Conservation (phyloP, 164 flowering plant species). For the Cinnamomum chago region DNA sequence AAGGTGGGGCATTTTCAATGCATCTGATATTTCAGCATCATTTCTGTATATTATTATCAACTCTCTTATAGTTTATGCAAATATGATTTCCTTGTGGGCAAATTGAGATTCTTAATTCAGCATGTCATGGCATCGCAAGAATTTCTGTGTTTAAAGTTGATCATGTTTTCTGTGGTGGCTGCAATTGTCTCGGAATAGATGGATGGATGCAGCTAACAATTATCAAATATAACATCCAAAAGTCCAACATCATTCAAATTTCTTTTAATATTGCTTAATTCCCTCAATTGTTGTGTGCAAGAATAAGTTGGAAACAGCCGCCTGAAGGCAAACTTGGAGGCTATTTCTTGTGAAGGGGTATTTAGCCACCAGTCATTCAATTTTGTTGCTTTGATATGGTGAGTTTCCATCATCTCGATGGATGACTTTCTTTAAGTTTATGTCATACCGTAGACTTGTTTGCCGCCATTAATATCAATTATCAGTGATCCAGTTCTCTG, state of each 20-base stretch:
- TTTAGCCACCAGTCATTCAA: background rate
- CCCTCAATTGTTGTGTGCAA: too few relatives aligned
- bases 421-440: background rate
- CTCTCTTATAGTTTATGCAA: background rate
- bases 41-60: background rate
- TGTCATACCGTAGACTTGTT: background rate
- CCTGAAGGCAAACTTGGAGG: background rate
- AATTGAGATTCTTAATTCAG: background rate
- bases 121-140: background rate
- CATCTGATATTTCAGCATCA: background rate
- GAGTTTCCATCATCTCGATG: background rate
- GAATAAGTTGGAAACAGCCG: too few relatives aligned
- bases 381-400: background rate
- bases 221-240: background rate
- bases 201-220: background rate
- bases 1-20: constrained; percentile 37
- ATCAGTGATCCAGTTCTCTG: background rate
- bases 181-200: background rate
- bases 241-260: background rate
- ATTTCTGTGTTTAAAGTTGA: background rate
- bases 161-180: background rate
- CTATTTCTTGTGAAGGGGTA: background rate
- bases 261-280: too few relatives aligned
- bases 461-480: background rate
- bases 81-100: background rate